Evolutionary conservation across 345 rosid species (phyloP), one percentile per base, ranked within the genome.

Genomic region (Linum tenue): DNA sequence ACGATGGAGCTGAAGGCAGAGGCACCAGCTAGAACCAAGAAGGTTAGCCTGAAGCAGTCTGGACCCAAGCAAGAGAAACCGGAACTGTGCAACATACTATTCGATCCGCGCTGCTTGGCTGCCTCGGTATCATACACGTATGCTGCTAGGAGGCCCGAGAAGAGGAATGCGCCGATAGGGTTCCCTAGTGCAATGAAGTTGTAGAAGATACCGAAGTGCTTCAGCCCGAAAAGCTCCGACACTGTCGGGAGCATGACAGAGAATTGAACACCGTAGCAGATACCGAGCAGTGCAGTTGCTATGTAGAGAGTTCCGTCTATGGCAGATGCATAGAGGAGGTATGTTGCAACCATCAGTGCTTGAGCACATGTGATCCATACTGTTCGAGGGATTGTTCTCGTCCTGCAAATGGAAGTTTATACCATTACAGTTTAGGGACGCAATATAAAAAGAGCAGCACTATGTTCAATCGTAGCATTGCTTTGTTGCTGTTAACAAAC

Each of bases 141-240:
- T n/a, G 84, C 88, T 0, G 86, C 88, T 5, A 86, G 72, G 71
- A 86, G 82, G 59, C 86, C 88, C 0, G 85, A 86, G 78, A 86
- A 84, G 53, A 86, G 85, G 64, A 82, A 79, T 12, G 88, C 88
- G 2, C 82, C 88, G 0, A 84, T 78, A 48, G 92, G 87, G 58
- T 86, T 86, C 17, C 92, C 92, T 50, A 86, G 63, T 9, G 79
- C 72, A 70, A 86, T 78, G 82, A 86, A 82, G 73, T 77, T 84
- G 76, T 64, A 79, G 61, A 86, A 60, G 60, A 84, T 31, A 11
- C 92, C 86, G 17, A 86, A 84, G 69, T 81, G 86, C 70, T 82
- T 81, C 73, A 82, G 75, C 35, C 86, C 88, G 1, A 86, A 86
- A 56, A 84, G 86, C 83, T 82, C 86, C 0, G 91, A 84, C 55